Conservation (phyloP, 805 yeast genomes). For the Hanseniaspora jakobsenii region DNA sequence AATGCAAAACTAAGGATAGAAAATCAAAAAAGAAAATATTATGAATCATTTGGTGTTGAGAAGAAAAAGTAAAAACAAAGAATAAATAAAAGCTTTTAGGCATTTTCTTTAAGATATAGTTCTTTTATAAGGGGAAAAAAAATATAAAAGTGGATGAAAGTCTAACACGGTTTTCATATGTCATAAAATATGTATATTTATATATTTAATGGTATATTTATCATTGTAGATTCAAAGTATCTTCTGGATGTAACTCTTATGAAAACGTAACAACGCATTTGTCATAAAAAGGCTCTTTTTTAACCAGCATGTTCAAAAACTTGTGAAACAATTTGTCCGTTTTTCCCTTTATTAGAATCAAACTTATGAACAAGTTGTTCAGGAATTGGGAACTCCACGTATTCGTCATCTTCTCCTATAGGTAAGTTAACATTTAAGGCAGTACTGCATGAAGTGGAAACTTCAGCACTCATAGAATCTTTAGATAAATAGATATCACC, state of each 20-base stretch:
- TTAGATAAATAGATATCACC: constrained; percentile 69
- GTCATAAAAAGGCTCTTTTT: constrained; percentile 11
- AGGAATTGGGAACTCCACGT: constrained; percentile 70
- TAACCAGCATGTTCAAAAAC: constrained; percentile 78
- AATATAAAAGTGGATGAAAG: not conserved
- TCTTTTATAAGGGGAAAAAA: not conserved
- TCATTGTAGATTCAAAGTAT: no score
- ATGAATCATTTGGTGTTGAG: constrained; percentile 4
- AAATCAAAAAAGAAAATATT: constrained; percentile 1
- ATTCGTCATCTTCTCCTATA: constrained; percentile 55
- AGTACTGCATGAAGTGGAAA: constrained; percentile 76
- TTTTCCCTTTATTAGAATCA: constrained; percentile 20
- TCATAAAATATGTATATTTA: no score
- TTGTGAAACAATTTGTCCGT: constrained; percentile 51
- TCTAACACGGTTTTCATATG: no score
- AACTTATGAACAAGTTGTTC: constrained; percentile 80
- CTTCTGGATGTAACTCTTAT: no score
- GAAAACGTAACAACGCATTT: no score
- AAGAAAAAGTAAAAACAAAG: constrained; percentile 3
- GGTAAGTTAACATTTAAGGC: constrained; percentile 79
- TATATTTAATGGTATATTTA: no score
- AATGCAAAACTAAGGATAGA: not conserved
- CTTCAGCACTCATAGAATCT: constrained; percentile 58
- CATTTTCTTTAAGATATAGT: no score
- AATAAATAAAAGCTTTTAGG: no score